These are phyloP conservation scores for Pseudodiploospora longispora DNA, from an alignment of 2,329 filamentous ascomycete species.

Conservation along the genomic window DNA sequence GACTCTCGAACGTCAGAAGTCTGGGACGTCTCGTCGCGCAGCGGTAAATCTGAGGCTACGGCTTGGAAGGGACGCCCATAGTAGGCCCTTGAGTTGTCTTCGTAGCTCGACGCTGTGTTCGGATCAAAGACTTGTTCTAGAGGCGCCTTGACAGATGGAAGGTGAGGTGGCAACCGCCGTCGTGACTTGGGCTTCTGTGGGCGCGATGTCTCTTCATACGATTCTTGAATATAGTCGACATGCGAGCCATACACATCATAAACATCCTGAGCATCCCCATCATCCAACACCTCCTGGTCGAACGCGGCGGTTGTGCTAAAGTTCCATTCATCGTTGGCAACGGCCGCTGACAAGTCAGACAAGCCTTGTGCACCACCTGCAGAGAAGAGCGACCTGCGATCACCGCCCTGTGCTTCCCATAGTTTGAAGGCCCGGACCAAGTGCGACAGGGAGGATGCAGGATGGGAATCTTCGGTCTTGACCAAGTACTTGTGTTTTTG, in stretches of 20 bases:
- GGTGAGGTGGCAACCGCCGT: constrained; percentile 48
- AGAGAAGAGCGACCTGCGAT: constrained; percentile 56
- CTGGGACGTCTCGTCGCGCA: constrained; percentile 46
- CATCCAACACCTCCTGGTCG: constrained; percentile 47
- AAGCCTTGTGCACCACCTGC: constrained; percentile 50
- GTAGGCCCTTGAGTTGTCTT: constrained; percentile 54
- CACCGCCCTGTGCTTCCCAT: constrained; percentile 69
- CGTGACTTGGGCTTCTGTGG: constrained; percentile 45
- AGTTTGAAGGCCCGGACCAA: constrained; percentile 65
- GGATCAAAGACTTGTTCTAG: constrained; percentile 60
- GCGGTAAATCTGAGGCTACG: constrained; percentile 46
- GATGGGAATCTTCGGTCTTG: constrained; percentile 54
- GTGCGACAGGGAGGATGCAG: constrained; percentile 53
- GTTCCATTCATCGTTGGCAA: constrained; percentile 56
- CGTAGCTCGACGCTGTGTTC: constrained; percentile 56
- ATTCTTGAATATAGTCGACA: constrained; percentile 42
- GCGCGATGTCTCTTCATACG: constrained; percentile 42
- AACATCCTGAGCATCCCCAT: constrained; percentile 48
- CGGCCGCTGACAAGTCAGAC: constrained; percentile 33
- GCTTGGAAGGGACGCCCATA: constrained; percentile 42
- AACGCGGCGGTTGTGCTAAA: constrained; percentile 60
- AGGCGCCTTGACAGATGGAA: constrained; percentile 50
- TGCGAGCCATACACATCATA: constrained; percentile 53
- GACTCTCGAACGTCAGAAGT: constrained; percentile 49
- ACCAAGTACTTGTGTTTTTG: constrained; percentile 62